A percentile compares a stretch with the other conserved stretches of the same genome.
These are phyloP conservation scores for Phytophthora chlamydospora DNA, from an alignment of 352 stramenopile species.

Conservation along the genomic window DNA sequence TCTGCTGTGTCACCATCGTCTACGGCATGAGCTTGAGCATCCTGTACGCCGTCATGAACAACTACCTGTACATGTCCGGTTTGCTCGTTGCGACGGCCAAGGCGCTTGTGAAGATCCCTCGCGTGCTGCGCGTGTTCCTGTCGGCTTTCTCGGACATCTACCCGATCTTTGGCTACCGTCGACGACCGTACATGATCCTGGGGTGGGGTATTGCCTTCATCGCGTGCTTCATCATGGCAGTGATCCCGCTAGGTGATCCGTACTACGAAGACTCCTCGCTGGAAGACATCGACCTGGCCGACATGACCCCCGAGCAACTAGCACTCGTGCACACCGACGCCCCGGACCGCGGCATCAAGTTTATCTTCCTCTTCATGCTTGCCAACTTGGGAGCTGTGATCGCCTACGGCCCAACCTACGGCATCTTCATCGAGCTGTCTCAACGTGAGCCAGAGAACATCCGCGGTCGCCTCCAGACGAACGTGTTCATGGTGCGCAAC, in stretches of 20 bases:
- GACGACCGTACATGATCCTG: constrained; percentile 80
- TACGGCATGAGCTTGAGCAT: constrained; percentile 31
- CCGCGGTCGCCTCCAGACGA: constrained; percentile 37
- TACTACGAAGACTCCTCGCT: constrained; percentile 45
- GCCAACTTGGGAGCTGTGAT: constrained; percentile 76
- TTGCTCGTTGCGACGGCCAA: constrained; percentile 23
- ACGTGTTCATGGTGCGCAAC: constrained; percentile 39
- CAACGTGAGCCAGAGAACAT: constrained; percentile 22
- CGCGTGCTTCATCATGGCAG: constrained; percentile 46
- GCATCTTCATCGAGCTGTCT: constrained; percentile 26
- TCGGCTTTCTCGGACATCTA: constrained; percentile 70
- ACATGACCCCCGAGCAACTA: constrained; percentile 40
- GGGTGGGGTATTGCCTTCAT: constrained; percentile 48
- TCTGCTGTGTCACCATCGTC: constrained; percentile 39
- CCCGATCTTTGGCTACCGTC: constrained; percentile 74
- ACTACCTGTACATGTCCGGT: constrained; percentile 30
- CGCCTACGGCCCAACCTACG: constrained; percentile 47
- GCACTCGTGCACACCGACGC: constrained; percentile 43
- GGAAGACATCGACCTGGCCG: constrained; percentile 21
- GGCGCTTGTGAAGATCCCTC: constrained; percentile 36
- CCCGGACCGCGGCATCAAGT: constrained; percentile 40
- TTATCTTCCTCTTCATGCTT: constrained; percentile 64
- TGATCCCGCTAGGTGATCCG: constrained; percentile 45
- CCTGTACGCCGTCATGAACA: constrained; percentile 33
- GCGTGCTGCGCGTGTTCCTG: constrained; percentile 53